Base-by-base conservation (phyloP, 2,329 filamentous ascomycete species). In the Corinectria fuckeliana region DNA sequence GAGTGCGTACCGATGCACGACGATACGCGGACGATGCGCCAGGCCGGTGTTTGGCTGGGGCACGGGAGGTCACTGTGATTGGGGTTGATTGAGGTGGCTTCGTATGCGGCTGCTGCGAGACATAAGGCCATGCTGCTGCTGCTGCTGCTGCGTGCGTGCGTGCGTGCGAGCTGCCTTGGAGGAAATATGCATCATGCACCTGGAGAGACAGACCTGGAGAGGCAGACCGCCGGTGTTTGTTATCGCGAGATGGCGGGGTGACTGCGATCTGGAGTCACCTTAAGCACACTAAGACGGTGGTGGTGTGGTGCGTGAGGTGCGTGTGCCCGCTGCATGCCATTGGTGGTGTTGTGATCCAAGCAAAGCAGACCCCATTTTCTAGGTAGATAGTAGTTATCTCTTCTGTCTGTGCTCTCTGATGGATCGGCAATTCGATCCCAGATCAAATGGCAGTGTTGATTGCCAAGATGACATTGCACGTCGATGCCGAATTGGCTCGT, bases 191-290 rank as follows among this genome's bases (percentile, higher is more conserved):
- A n/a, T n/a, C n/a, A n/a, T n/a, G n/a, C n/a, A n/a, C n/a, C 9
- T 30, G 20, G 32, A 36, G 23, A 41, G 23, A 51, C 41, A 45
- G 34, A 39, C 18, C 26, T 34, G 26, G 45, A 39, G 39, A 51
- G 50, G 38, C 45, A 59, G 56, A 59, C 56, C 56, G 50, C 56
- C 52, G 32, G 45, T 56, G 52, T 50, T 34, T 50, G 52, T 56
- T 59, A 59, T 59, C 50, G 50, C 44, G 34, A 58, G 32, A 58
- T 41, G 42, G 44, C 50, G 50, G 49, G 50, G 52, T 56, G 52
- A 28, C 52, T 28, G 44, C 52, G 52, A 56, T 56, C 52, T 49
- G 52, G 52, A 56, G 52, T 45, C 36, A 41, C n/a, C n/a, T n/a
- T n/a, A n/a, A n/a, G n/a, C n/a, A n/a, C n/a, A n/a, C n/a, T 30